A percentile compares a stretch with the other conserved stretches of the same genome.
Conservation (phyloP, 2,329 filamentous ascomycete genomes). For the Byssothecium circinans region DNA sequence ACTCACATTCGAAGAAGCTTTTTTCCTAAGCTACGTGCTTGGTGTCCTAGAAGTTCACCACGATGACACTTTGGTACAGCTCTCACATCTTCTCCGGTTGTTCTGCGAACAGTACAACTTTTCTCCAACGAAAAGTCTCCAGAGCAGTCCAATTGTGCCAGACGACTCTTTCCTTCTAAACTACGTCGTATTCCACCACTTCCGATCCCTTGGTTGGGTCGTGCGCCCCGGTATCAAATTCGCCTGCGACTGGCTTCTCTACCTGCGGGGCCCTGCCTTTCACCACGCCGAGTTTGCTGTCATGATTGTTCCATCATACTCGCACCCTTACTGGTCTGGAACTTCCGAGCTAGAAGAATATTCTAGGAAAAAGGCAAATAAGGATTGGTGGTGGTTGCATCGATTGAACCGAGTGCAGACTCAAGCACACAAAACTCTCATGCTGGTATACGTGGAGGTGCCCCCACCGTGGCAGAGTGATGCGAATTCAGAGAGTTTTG, state of each 20-base stretch:
- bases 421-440: slow-evolving; percentile 86
- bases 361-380: slow-evolving; percentile 54
- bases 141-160: slow-evolving; percentile 55
- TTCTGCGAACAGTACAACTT: slow-evolving; percentile 73
- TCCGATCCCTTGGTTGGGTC: slow-evolving; percentile 93
- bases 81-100: slow-evolving; percentile 52
- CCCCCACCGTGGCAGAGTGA: slow-evolving; percentile 63
- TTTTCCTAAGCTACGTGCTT: slow-evolving; percentile 82
- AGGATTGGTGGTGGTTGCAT: slow-evolving; percentile 82
- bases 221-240: slow-evolving; percentile 93
- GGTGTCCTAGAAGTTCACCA: slow-evolving; percentile 67
- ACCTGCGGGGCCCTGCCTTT: slow-evolving; percentile 90
- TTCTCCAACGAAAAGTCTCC: slow-evolving; percentile 35
- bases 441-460: slow-evolving; percentile 89
- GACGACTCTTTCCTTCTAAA: slow-evolving; percentile 85
- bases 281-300: slow-evolving; percentile 93
- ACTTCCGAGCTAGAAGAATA: slow-evolving; percentile 52
- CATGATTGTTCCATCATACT: slow-evolving; percentile 81
- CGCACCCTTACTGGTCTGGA: slow-evolving; percentile 67
- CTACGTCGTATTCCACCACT: slow-evolving; percentile 93
- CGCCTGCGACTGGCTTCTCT: slow-evolving; percentile 90
- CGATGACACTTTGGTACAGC: slow-evolving; percentile 51
- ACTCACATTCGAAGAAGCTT: slow-evolving; percentile 84
- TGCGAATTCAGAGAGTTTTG: slow-evolving; percentile 47
- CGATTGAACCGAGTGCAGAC: slow-evolving; percentile 85